phyloP scores from a whole-genome alignment of 768 basidiomycete genomes.

The Chalciporus chontae region DNA sequence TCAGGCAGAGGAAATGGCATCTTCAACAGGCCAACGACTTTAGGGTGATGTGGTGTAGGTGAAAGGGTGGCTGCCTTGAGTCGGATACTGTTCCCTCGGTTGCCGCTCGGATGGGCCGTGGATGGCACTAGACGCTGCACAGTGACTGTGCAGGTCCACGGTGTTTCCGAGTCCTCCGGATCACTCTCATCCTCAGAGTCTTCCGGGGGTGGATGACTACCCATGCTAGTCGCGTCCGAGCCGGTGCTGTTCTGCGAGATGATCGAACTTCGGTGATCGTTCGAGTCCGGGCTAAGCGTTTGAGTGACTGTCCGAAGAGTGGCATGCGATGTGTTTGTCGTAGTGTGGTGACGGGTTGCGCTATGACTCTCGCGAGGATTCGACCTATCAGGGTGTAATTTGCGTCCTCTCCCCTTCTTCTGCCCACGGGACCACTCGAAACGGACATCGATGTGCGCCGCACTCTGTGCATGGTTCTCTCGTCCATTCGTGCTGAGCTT shows the following conservation, averaged over 20 bases:
- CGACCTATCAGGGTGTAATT: slow-evolving; percentile 18
- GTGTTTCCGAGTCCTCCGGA: slow-evolving; percentile 94
- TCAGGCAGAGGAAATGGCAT: slow-evolving; percentile 88
- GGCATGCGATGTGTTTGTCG: slow-evolving; percentile 2
- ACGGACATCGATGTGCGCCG: slow-evolving; percentile 58
- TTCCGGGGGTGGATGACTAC: slow-evolving; percentile 22
- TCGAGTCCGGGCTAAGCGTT: slow-evolving; percentile 7
- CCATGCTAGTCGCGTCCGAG: slow-evolving; percentile 28
- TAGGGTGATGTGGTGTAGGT: slow-evolving; percentile 94
- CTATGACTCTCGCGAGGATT: slow-evolving; percentile 9
- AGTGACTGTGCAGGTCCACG: slow-evolving; percentile 88
- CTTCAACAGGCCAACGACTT: slow-evolving; percentile 88
- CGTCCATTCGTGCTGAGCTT: slow-evolving; percentile 32
- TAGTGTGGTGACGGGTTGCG: slow-evolving; percentile 15
- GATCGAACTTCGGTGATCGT: slow-evolving; percentile 37
- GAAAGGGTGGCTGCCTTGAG: slow-evolving; percentile 81
- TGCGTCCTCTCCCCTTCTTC: slow-evolving; percentile 22
- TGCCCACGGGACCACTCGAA: slow-evolving; percentile 71
- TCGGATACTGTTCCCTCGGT: slow-evolving; percentile 21
- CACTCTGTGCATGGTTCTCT: slow-evolving; percentile 12
- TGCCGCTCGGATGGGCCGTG: slow-evolving; percentile 5
- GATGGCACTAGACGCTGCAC: slow-evolving; percentile 42
- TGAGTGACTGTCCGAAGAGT: slow-evolving; percentile 9
- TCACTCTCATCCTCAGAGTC: slow-evolving; percentile 82
- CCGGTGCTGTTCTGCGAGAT: slow-evolving; percentile 39